Conservation (phyloP, 768 basidiomycete genomes). For the Kwoniella newhampshirensis region DNA sequence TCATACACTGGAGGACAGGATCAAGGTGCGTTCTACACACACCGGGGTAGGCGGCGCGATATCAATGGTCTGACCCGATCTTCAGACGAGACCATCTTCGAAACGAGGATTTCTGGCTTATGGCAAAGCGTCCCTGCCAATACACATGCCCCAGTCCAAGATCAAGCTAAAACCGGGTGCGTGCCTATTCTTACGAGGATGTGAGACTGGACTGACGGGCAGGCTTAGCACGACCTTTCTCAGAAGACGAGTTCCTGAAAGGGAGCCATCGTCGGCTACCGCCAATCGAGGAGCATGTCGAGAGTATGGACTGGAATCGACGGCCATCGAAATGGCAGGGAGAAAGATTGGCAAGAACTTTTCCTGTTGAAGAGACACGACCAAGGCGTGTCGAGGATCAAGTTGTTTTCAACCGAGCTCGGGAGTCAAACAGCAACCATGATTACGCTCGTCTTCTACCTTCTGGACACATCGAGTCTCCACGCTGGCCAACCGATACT, state of each 20-base stretch:
- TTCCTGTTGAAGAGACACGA: too few species aligned
- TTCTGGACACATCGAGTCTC: conserved; percentile 9
- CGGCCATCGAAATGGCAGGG: neutral
- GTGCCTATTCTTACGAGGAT: too few species aligned
- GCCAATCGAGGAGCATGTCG: neutral
- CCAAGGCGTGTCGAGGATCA: too few species aligned
- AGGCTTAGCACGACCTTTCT: neutral
- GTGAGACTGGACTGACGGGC: too few species aligned
- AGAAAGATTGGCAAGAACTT: too few species aligned
- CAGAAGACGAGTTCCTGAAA: neutral
- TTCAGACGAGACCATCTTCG: neutral
- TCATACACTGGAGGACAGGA: too few species aligned
- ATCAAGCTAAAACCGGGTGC: neutral
- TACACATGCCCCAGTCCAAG: neutral
- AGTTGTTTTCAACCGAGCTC: too few species aligned
- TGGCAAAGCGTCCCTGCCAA: conserved; percentile 11
- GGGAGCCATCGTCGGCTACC: neutral
- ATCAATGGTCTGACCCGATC: neutral
- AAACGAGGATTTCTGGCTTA: conserved; percentile 2
- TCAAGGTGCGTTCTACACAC: too few species aligned
- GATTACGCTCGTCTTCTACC: conserved; percentile 4
- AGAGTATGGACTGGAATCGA: neutral
- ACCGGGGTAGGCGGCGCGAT: too few species aligned
- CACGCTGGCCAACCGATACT: conserved; percentile 17
- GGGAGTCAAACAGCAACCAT: neutral